A percentile compares a stretch with the other conserved stretches of the same genome.
These are phyloP conservation scores for Xylariaceae sp. DNA, from an alignment of 2,329 filamentous ascomycete genomes.

Conservation along the genomic window DNA sequence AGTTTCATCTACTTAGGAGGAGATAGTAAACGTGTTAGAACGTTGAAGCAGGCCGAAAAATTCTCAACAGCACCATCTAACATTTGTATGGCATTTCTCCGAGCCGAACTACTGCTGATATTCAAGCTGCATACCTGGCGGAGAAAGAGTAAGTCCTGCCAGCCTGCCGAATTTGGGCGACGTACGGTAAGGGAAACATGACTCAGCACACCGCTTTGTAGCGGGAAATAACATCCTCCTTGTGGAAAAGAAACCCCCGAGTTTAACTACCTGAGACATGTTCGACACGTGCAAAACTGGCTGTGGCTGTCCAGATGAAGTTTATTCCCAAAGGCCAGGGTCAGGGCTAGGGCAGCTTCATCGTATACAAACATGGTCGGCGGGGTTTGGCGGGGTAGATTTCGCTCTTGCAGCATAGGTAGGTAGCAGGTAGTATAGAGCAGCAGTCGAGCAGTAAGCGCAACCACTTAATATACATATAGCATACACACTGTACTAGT, in stretches of 20 bases:
- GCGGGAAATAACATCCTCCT: conserved; percentile 14
- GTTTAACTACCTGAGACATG: conserved; percentile 18
- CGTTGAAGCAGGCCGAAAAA: conserved; percentile 7
- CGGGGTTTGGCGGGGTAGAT: conserved; percentile 29
- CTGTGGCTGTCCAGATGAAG: conserved; percentile 11
- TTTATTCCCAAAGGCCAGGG: conserved; percentile 3
- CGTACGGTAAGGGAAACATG: not conserved
- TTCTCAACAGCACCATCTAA: not conserved
- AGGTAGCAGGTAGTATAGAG: too few species aligned
- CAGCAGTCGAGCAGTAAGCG: too few species aligned
- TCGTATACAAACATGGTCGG: not conserved
- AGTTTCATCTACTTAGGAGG: not conserved
- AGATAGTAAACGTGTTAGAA: too few species aligned
- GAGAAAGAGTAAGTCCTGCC: not conserved
- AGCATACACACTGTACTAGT: too few species aligned
- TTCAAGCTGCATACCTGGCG: conserved; percentile 1
- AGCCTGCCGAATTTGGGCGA: not conserved
- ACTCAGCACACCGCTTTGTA: conserved; percentile 18
- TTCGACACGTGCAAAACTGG: conserved; percentile 26
- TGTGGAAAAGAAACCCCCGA: too few species aligned
- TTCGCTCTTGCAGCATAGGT: too few species aligned
- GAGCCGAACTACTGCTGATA: conserved; percentile 10
- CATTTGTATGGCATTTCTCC: conserved; percentile 3
- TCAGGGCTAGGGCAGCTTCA: conserved; percentile 13
- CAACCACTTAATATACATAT: too few species aligned